These are phyloP conservation scores for Discostella pseudostelligera DNA, from an alignment of 108 stramenopile species.

Conservation along the genomic window DNA sequence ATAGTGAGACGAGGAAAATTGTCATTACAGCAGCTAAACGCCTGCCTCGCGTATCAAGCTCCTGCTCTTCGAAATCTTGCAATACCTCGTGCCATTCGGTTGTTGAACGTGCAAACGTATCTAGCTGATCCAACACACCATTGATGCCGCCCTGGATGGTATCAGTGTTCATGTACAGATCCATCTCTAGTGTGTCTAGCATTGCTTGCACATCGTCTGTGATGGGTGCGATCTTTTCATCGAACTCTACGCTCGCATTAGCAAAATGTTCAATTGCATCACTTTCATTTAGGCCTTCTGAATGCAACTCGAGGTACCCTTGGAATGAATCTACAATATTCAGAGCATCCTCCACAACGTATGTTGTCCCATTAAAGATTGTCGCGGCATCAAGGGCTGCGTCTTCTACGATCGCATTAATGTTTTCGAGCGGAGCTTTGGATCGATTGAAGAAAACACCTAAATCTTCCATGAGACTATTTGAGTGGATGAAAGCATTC, in stretches of 20 bases:
- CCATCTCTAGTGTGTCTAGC: conserved; percentile 46
- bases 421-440: conserved; percentile 40
- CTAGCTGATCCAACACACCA: conserved; percentile 33
- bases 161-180: conserved; percentile 42
- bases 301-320: conserved; percentile 31
- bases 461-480: conserved; percentile 40
- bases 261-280: conserved; percentile 22
- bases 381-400: conserved; percentile 42
- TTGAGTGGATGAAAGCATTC: conserved; percentile 35
- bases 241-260: conserved; percentile 33
- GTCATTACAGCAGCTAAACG: conserved; percentile 32
- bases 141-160: conserved; percentile 29
- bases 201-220: conserved; percentile 38
- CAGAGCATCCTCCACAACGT: conserved; percentile 34
- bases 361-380: conserved; percentile 48
- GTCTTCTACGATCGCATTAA: conserved; percentile 27
- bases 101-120: conserved; percentile 16
- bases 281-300: conserved; percentile 30
- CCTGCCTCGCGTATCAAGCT: conserved; percentile 22
- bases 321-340: conserved; percentile 40
- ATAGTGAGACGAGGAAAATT: conserved; percentile 25
- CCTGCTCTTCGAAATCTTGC: conserved; percentile 32
- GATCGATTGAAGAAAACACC: conserved; percentile 34
- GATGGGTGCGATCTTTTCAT: conserved; percentile 38
- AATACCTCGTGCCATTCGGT: conserved; percentile 26